Evolutionary conservation across 2,329 filamentous ascomycete genomes (phyloP), one percentile per base, ranked within the genome.

Genomic region (Lachnum nothofagi): DNA sequence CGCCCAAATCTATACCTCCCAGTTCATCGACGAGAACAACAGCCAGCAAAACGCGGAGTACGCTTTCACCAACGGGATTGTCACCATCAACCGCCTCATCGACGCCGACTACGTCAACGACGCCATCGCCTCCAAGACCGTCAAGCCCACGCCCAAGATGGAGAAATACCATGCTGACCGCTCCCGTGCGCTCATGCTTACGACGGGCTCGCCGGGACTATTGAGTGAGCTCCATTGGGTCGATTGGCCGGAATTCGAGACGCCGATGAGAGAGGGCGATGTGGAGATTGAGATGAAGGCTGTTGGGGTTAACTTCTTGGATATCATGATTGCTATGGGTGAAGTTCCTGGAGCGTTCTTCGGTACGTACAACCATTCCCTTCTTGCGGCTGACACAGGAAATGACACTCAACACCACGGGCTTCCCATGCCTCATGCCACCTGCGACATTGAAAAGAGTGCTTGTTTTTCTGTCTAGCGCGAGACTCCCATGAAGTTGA

Each of bases 261-360:
- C 22, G 16, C 49, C 46, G 4, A 44, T 63, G 1, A 51, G 38
- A 9, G 46, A 50, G 2, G 42, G 46, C 14, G 49, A 60, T 10
- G 44, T 63, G 6, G 57, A 62, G 25, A 51, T 63, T 16, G 44
- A 54, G 24, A 38, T 61, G 9, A 49, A 54, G 23, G 58, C 60
- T 7, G 55, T 55, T 2, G 64, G 61, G 12, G 43, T 68, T 4
- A 66, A 66, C 46, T 65, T 65, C 56, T 57, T 55, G n/a, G 65
- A 67, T 42, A 55, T 67, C 12, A 55, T 63, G 22, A 54, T 63
- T 3, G 54, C 62, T 2, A 61, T 65, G 54, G 67, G 66, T 4
- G 60, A 66, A 27, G 25, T 64, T 20, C 48, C 51, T 12, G 54
- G 59, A 8, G 42, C 51, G 0, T 56, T 51, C 16, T 54, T 67